Evolutionary conservation across 768 basidiomycete species (phyloP).

Genomic region (Russula abietina): DNA sequence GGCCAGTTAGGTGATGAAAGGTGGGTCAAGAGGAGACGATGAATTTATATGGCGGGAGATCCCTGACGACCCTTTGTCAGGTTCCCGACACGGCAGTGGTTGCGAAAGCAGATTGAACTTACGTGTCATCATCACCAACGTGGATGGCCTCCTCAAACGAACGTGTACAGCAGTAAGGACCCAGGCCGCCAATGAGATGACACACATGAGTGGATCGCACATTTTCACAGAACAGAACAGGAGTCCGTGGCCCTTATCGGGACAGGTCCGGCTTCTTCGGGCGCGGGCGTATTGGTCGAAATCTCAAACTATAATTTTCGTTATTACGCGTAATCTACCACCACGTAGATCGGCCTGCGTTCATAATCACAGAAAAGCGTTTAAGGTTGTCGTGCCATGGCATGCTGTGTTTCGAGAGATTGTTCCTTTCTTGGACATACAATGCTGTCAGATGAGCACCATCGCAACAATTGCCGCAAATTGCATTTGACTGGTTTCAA

Average conservation of each 20-base stretch:
- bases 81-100: not conserved
- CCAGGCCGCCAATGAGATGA: constrained; percentile 14
- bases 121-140: constrained; percentile 23
- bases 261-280: not conserved
- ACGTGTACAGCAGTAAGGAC: not conserved
- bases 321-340: not conserved
- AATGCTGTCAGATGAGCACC: not conserved
- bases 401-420: too few species aligned
- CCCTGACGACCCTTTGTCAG: not conserved
- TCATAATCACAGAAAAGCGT: not conserved
- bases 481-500: not conserved
- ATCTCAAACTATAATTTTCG: not conserved
- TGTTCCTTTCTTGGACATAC: not conserved
- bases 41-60: constrained; percentile 7
- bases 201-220: constrained; percentile 5
- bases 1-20: not conserved
- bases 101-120: not conserved
- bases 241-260: not conserved
- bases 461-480: not conserved
- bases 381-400: too few species aligned
- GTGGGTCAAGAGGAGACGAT: not conserved
- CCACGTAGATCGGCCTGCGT: not conserved
- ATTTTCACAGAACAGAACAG: too few species aligned
- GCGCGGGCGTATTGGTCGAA: not conserved
- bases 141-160: constrained; percentile 17